Evolutionary conservation across 371 early-diverging fungal genomes (phyloP), one percentile per base, ranked within the genome.

Genomic region (Zychaea mexicana): DNA sequence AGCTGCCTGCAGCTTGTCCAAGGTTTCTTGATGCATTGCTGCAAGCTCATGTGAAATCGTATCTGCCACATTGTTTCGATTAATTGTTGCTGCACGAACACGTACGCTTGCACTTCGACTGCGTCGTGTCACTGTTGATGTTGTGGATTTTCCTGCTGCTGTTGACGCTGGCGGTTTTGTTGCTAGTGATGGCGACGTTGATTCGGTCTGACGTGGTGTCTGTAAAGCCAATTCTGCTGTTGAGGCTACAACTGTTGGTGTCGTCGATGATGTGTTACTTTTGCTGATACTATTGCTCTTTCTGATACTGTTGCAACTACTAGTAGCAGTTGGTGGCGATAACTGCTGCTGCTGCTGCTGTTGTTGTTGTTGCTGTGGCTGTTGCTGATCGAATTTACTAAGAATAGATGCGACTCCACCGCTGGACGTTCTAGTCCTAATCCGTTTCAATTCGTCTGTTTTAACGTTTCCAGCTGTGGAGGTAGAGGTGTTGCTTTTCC

Each of bases 361-460:
- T 22, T 33, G 53, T 9, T 24, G 26, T 32, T 9, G 57, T 54
- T 13, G 21, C 22, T 39, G 57, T 45, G 39, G 31, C 13, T 52
- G 45, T 60, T 64, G 63, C 28, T 60, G 67, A 31, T 62, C 64
- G 52, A 71, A 74, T 42, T 67, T 66, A 13, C 65, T 66, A 28
- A 74, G 52, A 24, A 74, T 66, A 39, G 69, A 61, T 15, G 69
- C 66, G 30, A 74, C 67, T 5, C 64, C 58, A 45, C 54, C 68
- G 33, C 61, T 42, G 9, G 53, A n/a, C 10, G 68, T 57, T 13
- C 49, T 42, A 42, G 21, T 42, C 9, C 33, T 54, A 17, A 52
- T 38, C 15, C 42, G 56, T 36, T 56, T 56, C 30, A 33, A 36
- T 33, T 56, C 56, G 21, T n/a, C 22, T 7, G n/a, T 27, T 45